Evolutionary conservation across 2,329 filamentous ascomycete genomes (phyloP).

Genomic region (Incumbomyces delicatus): DNA sequence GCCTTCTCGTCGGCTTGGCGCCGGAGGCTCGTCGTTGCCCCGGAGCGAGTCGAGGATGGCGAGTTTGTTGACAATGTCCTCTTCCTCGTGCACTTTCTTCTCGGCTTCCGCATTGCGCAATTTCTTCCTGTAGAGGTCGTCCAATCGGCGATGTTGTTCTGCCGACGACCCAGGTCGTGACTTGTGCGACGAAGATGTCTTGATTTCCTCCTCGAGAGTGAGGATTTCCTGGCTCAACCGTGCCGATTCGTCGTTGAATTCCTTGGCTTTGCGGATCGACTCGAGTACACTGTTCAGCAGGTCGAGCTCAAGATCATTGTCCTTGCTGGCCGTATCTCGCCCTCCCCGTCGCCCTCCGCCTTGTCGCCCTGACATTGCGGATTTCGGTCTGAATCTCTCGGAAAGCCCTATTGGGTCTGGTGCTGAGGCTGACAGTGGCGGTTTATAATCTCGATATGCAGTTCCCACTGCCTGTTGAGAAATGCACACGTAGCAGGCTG

Average conservation of each 20-base stretch:
- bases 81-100: conserved; percentile 39
- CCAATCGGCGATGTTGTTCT: conserved; percentile 27
- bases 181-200: conserved; percentile 17
- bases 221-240: conserved; percentile 31
- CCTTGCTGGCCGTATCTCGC: conserved; percentile 14
- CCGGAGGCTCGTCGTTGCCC: conserved; percentile 37
- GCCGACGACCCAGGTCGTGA: conserved; percentile 11
- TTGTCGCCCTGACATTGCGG: conserved; percentile 17
- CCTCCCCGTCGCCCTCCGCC: conserved; percentile 15
- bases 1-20: conserved; percentile 24
- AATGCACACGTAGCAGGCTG: too few species aligned
- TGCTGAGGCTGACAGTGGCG: too few species aligned
- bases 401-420: too few species aligned
- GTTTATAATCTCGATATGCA: too few species aligned
- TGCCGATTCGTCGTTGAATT: conserved; percentile 16
- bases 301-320: conserved; percentile 19
- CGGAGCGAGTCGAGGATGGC: conserved; percentile 41
- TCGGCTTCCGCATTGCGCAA: conserved; percentile 40
- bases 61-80: conserved; percentile 42
- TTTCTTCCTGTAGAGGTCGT: conserved; percentile 37
- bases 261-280: conserved; percentile 17
- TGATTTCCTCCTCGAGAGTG: conserved; percentile 36
- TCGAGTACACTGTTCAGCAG: conserved; percentile 16
- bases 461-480: too few species aligned
- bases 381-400: too few species aligned